Percentiles rank a stretch among this genome's conserved stretches.
Conservation (phyloP, 108 stramenopile species). For the Asterionellopsis glacialis region DNA sequence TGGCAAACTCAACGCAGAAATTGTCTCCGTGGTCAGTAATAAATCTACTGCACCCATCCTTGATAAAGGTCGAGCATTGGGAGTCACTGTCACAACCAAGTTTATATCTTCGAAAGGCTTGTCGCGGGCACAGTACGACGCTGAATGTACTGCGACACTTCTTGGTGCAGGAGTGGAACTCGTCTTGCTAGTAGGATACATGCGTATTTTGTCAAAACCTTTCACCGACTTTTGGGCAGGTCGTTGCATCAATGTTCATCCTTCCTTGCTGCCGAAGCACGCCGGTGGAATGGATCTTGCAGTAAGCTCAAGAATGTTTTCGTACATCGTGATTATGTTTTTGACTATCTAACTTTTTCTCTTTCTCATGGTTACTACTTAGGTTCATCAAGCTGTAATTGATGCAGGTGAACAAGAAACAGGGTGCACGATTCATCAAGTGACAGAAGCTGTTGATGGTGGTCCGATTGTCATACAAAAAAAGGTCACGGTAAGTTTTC, state of each 20-base stretch:
- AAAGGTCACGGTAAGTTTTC: conserved; percentile 32
- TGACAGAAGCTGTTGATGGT: conserved; percentile 95
- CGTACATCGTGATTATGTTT: background rate
- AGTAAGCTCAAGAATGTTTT: conserved; percentile 17
- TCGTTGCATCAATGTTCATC: conserved; percentile 97
- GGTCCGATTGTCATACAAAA: conserved; percentile 96
- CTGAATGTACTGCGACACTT: conserved; percentile 86
- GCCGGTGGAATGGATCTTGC: conserved; percentile 98
- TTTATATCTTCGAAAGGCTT: conserved; percentile 74
- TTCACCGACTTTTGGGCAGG: conserved; percentile 89
- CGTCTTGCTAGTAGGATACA: conserved; percentile 97
- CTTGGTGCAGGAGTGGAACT: conserved; percentile 89
- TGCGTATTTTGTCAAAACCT: conserved; percentile 91
- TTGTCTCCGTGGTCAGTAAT: conserved; percentile 92
- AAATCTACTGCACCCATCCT: conserved; percentile 76
- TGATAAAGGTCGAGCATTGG: conserved; percentile 83
- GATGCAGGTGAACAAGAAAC: conserved; percentile 88
- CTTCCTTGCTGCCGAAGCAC: conserved; percentile 96
- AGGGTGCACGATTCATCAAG: conserved; percentile 98
- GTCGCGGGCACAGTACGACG: conserved; percentile 89
- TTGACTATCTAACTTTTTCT: background rate
- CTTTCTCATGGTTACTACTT: background rate
- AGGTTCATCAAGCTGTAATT: conserved; percentile 97
- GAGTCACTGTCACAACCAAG: conserved; percentile 81
- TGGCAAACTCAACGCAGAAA: conserved; percentile 81